Percentiles rank a stretch among this genome's conserved stretches.
Conservation (phyloP, 208 protist species). For the Leishmania aethiopica region DNA sequence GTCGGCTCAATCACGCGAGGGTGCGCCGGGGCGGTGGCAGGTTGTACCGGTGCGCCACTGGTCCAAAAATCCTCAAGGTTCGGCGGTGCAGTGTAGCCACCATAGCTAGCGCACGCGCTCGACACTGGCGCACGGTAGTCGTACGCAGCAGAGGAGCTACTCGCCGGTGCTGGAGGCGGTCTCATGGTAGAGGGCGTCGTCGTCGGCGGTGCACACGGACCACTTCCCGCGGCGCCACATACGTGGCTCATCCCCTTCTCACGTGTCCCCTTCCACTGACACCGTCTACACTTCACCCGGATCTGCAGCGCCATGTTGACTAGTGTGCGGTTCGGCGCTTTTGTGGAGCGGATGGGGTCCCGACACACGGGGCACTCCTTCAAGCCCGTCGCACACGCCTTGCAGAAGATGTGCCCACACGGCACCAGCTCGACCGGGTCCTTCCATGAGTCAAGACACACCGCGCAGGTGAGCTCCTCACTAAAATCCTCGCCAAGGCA, state of each 20-base stretch:
- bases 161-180: not conserved
- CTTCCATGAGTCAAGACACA: constrained; percentile 83
- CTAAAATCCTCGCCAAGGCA: constrained; percentile 57
- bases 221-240: constrained; percentile 37
- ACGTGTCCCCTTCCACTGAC: constrained; percentile 71
- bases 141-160: not conserved
- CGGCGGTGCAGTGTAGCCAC: not conserved
- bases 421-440: constrained; percentile 43
- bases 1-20: constrained; percentile 44
- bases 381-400: constrained; percentile 39
- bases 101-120: not conserved
- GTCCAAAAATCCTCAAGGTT: not conserved
- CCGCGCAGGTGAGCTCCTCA: constrained; percentile 71
- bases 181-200: not conserved
- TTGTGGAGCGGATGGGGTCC: constrained; percentile 22
- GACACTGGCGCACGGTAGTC: not conserved
- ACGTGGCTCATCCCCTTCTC: constrained; percentile 33
- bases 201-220: constrained; percentile 48
- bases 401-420: constrained; percentile 72
- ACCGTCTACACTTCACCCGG: constrained; percentile 54
- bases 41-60: not conserved
- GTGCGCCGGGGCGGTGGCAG: not conserved
- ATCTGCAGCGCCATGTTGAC: constrained; percentile 73
- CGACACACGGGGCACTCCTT: constrained; percentile 73
- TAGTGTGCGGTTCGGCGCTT: constrained; percentile 63